These are phyloP conservation scores for Cystofilobasidium macerans DNA, from an alignment of 768 basidiomycete genomes.

Conservation along the genomic window DNA sequence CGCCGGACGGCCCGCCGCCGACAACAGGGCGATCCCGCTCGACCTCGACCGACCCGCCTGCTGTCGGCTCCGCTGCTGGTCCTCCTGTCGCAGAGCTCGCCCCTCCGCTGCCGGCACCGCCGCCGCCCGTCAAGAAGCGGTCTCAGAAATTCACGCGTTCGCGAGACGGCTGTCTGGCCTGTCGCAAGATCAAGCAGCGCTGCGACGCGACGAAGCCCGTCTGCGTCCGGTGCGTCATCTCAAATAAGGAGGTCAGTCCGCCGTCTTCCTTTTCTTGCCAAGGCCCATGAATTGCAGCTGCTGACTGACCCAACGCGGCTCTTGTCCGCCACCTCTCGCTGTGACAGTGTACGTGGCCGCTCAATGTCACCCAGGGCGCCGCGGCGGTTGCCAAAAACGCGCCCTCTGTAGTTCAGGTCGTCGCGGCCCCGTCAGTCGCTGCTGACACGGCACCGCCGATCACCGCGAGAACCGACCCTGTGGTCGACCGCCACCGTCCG, in stretches of 20 bases:
- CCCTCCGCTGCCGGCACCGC: background rate
- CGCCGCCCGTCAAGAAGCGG: background rate
- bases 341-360: background rate
- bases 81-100: too few relatives aligned
- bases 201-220: background rate
- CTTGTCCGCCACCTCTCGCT: background rate
- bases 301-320: background rate
- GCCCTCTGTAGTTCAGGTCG: too few relatives aligned
- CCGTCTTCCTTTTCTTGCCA: background rate
- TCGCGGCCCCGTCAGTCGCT: too few relatives aligned
- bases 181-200: background rate
- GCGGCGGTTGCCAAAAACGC: too few relatives aligned
- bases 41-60: too few relatives aligned
- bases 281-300: too few relatives aligned
- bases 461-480: too few relatives aligned
- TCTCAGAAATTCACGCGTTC: background rate
- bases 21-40: too few relatives aligned
- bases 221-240: background rate
- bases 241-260: background rate
- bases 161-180: background rate
- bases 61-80: too few relatives aligned
- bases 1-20: too few relatives aligned
- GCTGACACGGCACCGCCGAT: too few relatives aligned
- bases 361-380: background rate
- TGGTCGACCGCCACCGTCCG: too few relatives aligned